Evolutionary conservation across 2,329 filamentous ascomycete genomes (phyloP), one percentile per base, ranked within the genome.

Genomic region (Neonectria punicea): DNA sequence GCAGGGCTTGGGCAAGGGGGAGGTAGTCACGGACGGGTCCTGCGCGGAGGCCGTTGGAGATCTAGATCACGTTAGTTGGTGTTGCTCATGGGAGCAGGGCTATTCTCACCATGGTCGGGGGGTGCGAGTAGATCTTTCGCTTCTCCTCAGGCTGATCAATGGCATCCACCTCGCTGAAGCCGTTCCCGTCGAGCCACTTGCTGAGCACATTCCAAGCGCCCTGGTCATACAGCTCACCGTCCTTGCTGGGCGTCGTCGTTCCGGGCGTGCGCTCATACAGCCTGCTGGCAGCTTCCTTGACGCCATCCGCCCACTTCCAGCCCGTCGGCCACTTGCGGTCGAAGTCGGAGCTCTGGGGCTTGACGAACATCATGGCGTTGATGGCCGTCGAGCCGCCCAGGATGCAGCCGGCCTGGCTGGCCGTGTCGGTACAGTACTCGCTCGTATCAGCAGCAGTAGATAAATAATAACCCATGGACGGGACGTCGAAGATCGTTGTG

Each of bases 11-110:
- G 1, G 90, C 89, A 18, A 84, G 83, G 5, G 90, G 87, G 1
- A 93, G 86, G 73, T 93, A 93, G 0, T 91, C 92, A 9, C 88
- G 88, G 75, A 93, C 82, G 13, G 91, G 91, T 1, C 92, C 91
- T 49, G 88, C 88, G 65, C 91, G 84, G 76, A 92, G 88, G 56
- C 89, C 90, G 50, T 89, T 80, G 6, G 82, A 80, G 75, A 89
- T 92, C 88, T 92, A 91, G 81, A 87, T 13, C 7, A 34, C 43
- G 58, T 67, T 58, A 65, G 58, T 22, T 14, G 30, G 0, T 16
- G 1, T 16, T 30, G 32, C 1, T 18, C 3, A 16, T 20, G 5
- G 16, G 34, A 5, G 8, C n/a, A 22, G 13, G 4, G 11, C 6
- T 25, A 2, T 3, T 25, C 66, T 64, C 47, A 68, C 66, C 71